Evolutionary conservation across 1,284 basidiomycete species (phyloP), one percentile per base, ranked within the genome.

Genomic region (Papiliotrema flavescens): DNA sequence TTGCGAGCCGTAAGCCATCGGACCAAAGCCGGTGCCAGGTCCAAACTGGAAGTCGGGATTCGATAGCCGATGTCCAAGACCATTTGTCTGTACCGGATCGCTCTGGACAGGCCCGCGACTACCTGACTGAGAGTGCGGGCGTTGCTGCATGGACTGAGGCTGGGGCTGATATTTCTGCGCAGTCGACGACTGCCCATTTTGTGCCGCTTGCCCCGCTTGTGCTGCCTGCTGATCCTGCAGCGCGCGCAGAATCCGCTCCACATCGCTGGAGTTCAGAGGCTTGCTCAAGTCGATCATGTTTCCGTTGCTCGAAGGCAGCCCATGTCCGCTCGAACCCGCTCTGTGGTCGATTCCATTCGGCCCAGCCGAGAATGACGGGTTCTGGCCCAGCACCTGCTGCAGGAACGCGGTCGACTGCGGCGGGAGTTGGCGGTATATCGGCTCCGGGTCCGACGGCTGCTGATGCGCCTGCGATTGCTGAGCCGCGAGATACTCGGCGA

Each of bases 241-340:
- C 6, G 71, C 71, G 28, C 62, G 56, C 49, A 75, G 60, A 46
- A 75, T 75, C 32, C 67, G 66, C 40, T 67, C 63, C 7, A 73
- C 59, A 40, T 70, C 69, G 8, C 51, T 53, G 14, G 71, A 59
- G 61, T 75, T 66, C 36, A 75, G 64, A 3, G 73, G 73, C 56
- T 75, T 73, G 3, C 70, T 72, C 8, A 75, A 56, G 44, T 75
- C 73, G 50, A 75, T 71, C 17, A 75, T 54, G 45, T 75, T 61
- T 5, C 28, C 28, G 28, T 32, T 32, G 3, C 67, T 62, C 51
- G 63, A 62, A n/a, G 11, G 23, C 22, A 17, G 22, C n/a, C 22
- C 34, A n/a, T 23, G 17, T 35, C 28, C n/a, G 19, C 24, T 23
- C 17, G 28, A 14, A n/a, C 32, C 7, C 6, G 23, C 8, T 14